Evolutionary conservation across 83 land plant species (phyloP).

Genomic region (Diphasiastrum complanatum): DNA sequence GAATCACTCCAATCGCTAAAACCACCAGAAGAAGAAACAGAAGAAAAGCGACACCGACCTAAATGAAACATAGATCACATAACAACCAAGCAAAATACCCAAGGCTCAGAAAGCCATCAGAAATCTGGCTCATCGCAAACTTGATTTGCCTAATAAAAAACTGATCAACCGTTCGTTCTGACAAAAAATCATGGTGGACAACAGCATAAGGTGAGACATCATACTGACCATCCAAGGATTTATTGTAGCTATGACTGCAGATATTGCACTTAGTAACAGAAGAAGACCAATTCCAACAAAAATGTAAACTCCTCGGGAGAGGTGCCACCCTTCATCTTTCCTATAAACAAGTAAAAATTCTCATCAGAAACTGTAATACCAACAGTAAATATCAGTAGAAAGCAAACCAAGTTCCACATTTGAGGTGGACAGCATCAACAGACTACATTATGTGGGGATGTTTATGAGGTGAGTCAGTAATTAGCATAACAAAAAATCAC

Average conservation of each 20-base stretch:
- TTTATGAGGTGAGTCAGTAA: too few relatives aligned
- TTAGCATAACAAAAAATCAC: too few relatives aligned
- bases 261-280: constrained; percentile 84
- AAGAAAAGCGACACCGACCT: constrained; percentile 91
- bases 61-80: constrained; percentile 8
- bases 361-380: too few relatives aligned
- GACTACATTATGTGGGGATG: too few relatives aligned
- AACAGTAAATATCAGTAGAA: too few relatives aligned
- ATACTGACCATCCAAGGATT: constrained; percentile 87
- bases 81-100: background rate
- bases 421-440: too few relatives aligned
- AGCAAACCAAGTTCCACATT: too few relatives aligned
- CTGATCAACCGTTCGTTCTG: too few relatives aligned
- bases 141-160: background rate
- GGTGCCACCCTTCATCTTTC: constrained; percentile 96
- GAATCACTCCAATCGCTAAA: constrained; percentile 76
- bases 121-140: background rate
- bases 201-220: background rate
- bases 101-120: constrained; percentile 5
- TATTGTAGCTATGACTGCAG: constrained; percentile 71
- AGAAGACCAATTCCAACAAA: constrained; percentile 78
- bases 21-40: constrained; percentile 71
- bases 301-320: constrained; percentile 72
- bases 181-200: too few relatives aligned
- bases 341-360: constrained; percentile 37